phyloP scores from a whole-genome alignment of 768 basidiomycete genomes.

The Termitomyces eurrhizus region DNA sequence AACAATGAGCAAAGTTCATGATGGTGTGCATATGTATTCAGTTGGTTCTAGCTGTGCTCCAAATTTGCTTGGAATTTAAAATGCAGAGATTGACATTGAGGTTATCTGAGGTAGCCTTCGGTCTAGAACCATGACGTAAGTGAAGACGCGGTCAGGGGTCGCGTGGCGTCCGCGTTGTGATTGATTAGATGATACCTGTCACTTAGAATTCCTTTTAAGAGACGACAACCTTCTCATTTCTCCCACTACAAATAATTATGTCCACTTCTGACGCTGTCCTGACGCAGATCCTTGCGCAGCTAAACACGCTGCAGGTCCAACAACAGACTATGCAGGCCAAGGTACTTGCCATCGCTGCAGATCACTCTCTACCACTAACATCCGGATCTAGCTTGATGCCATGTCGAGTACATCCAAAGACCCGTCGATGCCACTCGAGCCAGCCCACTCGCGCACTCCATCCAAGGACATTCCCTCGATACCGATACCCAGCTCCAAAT shows the following conservation, averaged over 20 bases:
- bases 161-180: too few species aligned
- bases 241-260: constrained; percentile 21
- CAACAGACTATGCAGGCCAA: constrained; percentile 80
- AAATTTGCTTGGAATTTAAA: too few species aligned
- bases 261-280: constrained; percentile 54
- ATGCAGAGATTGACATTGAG: too few species aligned
- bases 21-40: too few species aligned
- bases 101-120: too few species aligned
- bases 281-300: constrained; percentile 68
- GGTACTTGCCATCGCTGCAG: constrained; percentile 33
- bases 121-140: too few species aligned
- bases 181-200: too few species aligned
- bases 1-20: too few species aligned
- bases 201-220: not conserved
- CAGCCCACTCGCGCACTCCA: constrained; percentile 22
- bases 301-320: constrained; percentile 66
- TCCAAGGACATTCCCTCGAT: constrained; percentile 5
- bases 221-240: not conserved
- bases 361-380: not conserved
- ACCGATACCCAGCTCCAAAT: constrained; percentile 11
- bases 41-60: too few species aligned
- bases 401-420: constrained; percentile 24
- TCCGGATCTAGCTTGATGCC: constrained; percentile 46
- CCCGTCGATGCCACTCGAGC: constrained; percentile 25
- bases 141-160: too few species aligned